Base-by-base conservation (phyloP, 768 basidiomycete species). In the Baorangia bicolor region DNA sequence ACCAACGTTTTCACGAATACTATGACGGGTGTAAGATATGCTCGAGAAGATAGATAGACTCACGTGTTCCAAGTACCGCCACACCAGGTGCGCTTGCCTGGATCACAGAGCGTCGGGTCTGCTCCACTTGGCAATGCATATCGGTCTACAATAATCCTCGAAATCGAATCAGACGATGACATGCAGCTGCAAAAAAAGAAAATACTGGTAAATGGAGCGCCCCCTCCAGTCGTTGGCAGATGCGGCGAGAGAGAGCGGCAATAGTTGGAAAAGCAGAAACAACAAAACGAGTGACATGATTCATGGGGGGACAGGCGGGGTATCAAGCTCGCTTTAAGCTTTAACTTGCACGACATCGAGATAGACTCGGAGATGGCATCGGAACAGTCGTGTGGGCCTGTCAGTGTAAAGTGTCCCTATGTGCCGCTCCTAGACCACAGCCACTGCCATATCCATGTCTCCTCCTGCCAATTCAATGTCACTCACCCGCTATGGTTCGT, bases 1-100 rank as follows among this genome's bases (percentile, higher is more conserved):
- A 68, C 93, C 90, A n/a, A 94, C 77, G 67, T 91, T 87, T 59
- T 83, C 75, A 54, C 77, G 81, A 59, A 93, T 81, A 10, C 82
- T 83, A 46, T 4, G 30, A n/a, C 2, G 23, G 4, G 14, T 0
- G 18, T 58, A 1, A 46, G 37, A 20, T 2, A 47, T 45, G 41
- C 10, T 5, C 28, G 20, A 16, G 21, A 5, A 25, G 25, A 33
- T 2, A 18, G n/a, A n/a, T 10, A 21, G 28, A 43, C 56, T 38
- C 18, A 57, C 59, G 59, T 57, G 43, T 18, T 51, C 59, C 60
- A 60, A 47, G 60, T 57, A 23, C 59, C 59, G 4, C 59, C 60
- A 39, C 59, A 60, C 59, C 59, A 62, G 16, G 59, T 60, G 21
- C 60, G 60, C 21, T 28, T 5, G 2, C 60, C 59, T 2, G 59